Evolutionary conservation across 192 early-diverging fungal species (phyloP).

Genomic region (Funneliformis geosporum): DNA sequence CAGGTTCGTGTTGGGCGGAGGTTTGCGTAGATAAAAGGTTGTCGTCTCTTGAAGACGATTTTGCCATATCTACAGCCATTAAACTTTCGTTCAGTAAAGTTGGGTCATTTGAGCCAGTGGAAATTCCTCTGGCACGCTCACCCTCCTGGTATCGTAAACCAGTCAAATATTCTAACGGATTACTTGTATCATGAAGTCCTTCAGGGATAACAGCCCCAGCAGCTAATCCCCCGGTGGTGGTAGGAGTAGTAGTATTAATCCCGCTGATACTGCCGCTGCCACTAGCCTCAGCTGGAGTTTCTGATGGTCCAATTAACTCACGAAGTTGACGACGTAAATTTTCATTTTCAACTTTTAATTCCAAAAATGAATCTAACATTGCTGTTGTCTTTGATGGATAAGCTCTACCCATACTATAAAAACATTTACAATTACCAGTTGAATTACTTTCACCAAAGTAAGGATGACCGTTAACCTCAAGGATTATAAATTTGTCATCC

Average conservation of each 20-base stretch:
- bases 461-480: conserved; percentile 47
- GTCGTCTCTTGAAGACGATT: neutral
- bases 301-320: conserved; percentile 24
- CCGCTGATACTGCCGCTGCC: conserved; percentile 1
- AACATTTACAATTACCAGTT: conserved; percentile 34
- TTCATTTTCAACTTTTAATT: conserved; percentile 52
- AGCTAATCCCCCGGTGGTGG: neutral
- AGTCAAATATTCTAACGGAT: conserved; percentile 31
- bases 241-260: neutral
- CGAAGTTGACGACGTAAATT: conserved; percentile 38
- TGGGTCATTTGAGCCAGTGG: conserved; percentile 19
- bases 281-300: conserved; percentile 31
- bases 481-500: conserved; percentile 45
- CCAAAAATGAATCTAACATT: conserved; percentile 49
- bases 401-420: conserved; percentile 49
- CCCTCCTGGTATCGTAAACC: conserved; percentile 33
- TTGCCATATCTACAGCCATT: conserved; percentile 30
- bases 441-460: conserved; percentile 38
- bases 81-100: conserved; percentile 31
- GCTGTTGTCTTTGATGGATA: conserved; percentile 43
- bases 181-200: neutral
- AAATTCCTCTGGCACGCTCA: conserved; percentile 34
- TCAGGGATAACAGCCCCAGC: neutral
- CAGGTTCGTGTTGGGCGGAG: neutral
- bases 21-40: conserved; percentile 9